phyloP scores from a whole-genome alignment of 495 filamentous ascomycete genomes.

The Usnea hakonensis region DNA sequence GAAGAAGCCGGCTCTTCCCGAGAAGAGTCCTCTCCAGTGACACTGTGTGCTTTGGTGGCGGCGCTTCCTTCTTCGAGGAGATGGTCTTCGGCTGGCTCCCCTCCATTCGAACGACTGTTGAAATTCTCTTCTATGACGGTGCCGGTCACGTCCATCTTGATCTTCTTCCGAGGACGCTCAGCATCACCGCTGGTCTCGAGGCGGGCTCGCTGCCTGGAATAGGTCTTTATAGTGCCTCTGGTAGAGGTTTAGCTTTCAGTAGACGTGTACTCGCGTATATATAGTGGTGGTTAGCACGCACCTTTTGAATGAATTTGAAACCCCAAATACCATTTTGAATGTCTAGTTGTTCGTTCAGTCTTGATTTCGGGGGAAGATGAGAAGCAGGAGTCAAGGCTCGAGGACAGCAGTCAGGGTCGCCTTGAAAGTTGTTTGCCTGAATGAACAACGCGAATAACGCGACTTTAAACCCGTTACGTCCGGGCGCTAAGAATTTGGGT shows the following conservation, averaged over 20 bases:
- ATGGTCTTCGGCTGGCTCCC: slow-evolving; percentile 1
- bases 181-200: slow-evolving; percentile 5
- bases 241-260: slow-evolving; percentile 3
- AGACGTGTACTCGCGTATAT: background rate
- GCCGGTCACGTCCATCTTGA: slow-evolving; percentile 21
- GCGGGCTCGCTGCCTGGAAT: slow-evolving; percentile 19
- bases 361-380: background rate
- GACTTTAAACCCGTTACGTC: background rate
- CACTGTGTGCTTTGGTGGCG: background rate
- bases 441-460: background rate
- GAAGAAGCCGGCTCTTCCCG: slow-evolving; percentile 22
- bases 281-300: slow-evolving; percentile 21
- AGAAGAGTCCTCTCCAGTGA: background rate
- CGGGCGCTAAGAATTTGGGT: background rate
- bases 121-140: slow-evolving; percentile 18
- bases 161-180: slow-evolving; percentile 21
- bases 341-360: slow-evolving; percentile 13
- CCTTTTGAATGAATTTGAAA: slow-evolving; percentile 53
- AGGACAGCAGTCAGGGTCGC: background rate
- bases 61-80: background rate
- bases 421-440: slow-evolving; percentile 11
- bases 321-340: slow-evolving; percentile 47
- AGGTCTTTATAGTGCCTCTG: slow-evolving; percentile 25
- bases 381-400: background rate
- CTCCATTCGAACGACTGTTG: background rate